Evolutionary conservation across 108 stramenopile genomes (phyloP).

Genomic region (Cyclotella choctawhatcheeana): DNA sequence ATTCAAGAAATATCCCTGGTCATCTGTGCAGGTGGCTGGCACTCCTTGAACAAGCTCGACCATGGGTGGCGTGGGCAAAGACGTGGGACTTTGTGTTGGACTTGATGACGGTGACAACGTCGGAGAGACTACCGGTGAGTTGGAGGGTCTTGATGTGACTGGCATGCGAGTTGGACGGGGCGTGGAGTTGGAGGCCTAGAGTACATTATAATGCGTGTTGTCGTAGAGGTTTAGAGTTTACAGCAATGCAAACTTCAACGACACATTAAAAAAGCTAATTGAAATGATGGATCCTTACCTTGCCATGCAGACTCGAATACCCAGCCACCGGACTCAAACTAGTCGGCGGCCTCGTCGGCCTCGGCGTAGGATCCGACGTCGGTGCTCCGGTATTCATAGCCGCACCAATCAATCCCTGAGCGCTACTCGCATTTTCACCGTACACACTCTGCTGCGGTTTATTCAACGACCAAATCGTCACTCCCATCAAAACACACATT

Average conservation of each 20-base stretch:
- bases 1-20: constrained; percentile 24
- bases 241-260: too few relatives aligned
- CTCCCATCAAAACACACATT: constrained; percentile 39
- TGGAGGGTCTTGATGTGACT: constrained; percentile 8
- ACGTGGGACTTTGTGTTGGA: background rate
- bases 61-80: background rate
- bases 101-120: background rate
- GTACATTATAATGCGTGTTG: too few relatives aligned
- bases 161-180: constrained; percentile 32
- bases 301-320: constrained; percentile 24
- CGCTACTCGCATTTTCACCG: constrained; percentile 6
- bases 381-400: background rate
- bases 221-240: too few relatives aligned
- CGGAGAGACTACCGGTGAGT: background rate
- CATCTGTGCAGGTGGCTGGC: constrained; percentile 18
- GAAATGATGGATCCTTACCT: constrained; percentile 11
- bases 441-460: background rate
- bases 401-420: constrained; percentile 6
- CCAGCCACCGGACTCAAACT: constrained; percentile 10
- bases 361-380: constrained; percentile 12
- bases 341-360: constrained; percentile 16
- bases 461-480: constrained; percentile 31
- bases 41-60: background rate
- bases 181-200: constrained; percentile 7
- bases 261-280: too few relatives aligned